Base-by-base conservation (phyloP, 805 yeast genomes). In the Blastobotrys peoriensis region DNA sequence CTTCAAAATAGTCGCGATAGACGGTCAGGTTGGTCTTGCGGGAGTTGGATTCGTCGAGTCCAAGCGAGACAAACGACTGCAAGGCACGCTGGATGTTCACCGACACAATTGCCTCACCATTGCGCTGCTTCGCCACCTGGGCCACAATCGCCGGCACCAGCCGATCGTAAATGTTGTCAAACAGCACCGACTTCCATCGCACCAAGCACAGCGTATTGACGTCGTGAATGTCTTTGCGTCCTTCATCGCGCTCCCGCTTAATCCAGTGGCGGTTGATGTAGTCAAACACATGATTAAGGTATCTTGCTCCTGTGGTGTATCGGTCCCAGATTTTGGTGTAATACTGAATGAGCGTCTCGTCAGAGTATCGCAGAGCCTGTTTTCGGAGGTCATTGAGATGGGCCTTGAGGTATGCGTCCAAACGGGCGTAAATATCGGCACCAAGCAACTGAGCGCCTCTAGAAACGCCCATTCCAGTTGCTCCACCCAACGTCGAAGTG, bases 181-280 rank as follows among this genome's bases (percentile, higher is more conserved):
- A 91, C 77, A 93, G 75, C 47, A 79, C 77, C 47, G 79, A 78
- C 59, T 84, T 82, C 99, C 99, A 93, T 40, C 86, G 81, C 53
- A 88, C 73, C 42, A 91, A 69, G 41, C 96, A 84, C 51, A 93
- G 70, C 3, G 96, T 87, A 61, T 88, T 82, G 18, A 94, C 94
- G 64, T 93, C 98, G 63, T 80, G 87, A 38, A 93, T 81, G 58
- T 86, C 88, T 51, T 88, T 75, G 57, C 86, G 78, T 15, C 97
- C 97, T 61, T 91, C 97, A 36, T 87, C 83, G 59, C 98, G 76
- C 65, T 91, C 98, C 59, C 94, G 89, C 55, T 84, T 85, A 36
- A 94, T 96, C 98, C 98, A 93, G 66, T 91, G 93, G 50, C 98
- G 76, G 65, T 93, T 93, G 76, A 93, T 80, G 65, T 93, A 93